Conservation (phyloP, 1,139 yeast species). For the Chernovozyma aurita region DNA sequence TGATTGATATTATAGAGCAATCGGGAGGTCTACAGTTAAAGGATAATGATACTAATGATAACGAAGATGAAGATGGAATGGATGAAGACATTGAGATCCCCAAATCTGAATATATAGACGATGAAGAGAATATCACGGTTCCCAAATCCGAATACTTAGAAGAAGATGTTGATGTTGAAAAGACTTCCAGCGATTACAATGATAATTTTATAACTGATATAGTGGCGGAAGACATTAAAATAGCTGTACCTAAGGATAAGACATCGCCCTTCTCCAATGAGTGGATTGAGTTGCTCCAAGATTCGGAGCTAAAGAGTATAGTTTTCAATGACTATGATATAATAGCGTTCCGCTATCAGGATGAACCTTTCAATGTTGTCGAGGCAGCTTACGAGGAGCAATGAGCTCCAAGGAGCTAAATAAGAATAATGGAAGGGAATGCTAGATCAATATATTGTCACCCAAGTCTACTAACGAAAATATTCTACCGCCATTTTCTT, state of each 20-base stretch:
- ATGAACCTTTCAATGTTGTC: constrained; percentile 33
- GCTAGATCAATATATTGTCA: too few relatives aligned
- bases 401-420: too few relatives aligned
- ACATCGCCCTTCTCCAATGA: constrained; percentile 35
- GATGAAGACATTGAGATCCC: constrained; percentile 25
- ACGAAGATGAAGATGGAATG: constrained; percentile 12
- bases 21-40: constrained; percentile 43
- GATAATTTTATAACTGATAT: neutral
- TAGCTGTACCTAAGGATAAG: constrained; percentile 42
- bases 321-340: constrained; percentile 36
- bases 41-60: constrained; percentile 11
- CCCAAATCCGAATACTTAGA: constrained; percentile 25
- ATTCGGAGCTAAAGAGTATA: constrained; percentile 19
- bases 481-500: too few relatives aligned
- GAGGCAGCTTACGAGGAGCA: constrained; percentile 42
- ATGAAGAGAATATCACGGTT: constrained; percentile 19
- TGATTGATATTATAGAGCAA: constrained; percentile 26
- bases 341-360: constrained; percentile 37
- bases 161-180: constrained; percentile 13
- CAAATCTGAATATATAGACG: constrained; percentile 27
- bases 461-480: too few relatives aligned
- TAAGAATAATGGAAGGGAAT: too few relatives aligned
- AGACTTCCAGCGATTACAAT: constrained; percentile 1
- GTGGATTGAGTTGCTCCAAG: constrained; percentile 33
- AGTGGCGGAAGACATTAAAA: constrained; percentile 14